Evolutionary conservation across 148 eudicot species (phyloP), one percentile per base, ranked within the genome.

Genomic region (Polygonum maritimum): DNA sequence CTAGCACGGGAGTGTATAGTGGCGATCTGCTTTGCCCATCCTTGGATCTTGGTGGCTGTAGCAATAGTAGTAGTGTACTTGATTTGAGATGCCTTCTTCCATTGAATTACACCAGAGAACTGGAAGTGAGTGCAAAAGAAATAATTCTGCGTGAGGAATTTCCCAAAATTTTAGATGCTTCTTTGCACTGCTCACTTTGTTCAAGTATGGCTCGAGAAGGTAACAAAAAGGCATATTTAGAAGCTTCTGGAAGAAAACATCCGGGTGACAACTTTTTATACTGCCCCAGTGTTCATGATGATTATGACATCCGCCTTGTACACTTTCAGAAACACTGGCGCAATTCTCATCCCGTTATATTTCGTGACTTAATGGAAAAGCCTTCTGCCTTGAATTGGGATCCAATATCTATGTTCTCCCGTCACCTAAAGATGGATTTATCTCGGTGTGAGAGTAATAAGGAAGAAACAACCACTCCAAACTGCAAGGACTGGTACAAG

Each of bases 281-380:
- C 71, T 80, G 84, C 77, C 95, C 94, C 7, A 78, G 83, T 74
- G 70, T 76, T 51, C 78, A 82, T 69, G 90, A 85, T 82, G 86
- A 88, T 77, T 80, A 75, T 63, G 84, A 81, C 60, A 81, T 78
- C 76, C 81, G 76, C 44, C 80, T 91, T 75, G 81, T 76, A 70
- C 97, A 92, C 81, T 95, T 95, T 79, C 97, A 87, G 87, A 84
- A 81, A 77, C 99, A 92, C 78, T 95, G 97, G 99, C 80, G 80
- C 49, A 87, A 80, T 69, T 96, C 91, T 78, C 97, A 95, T 67
- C 99, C 99, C 35, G 88, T 95, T 77, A 86, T 88, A 74, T 79
- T 95, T 76, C 91, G 88, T 55, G 79, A 82, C 77, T 86, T 89
- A 77, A 80, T 89, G 69, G 78, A 80, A 47, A 73, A 81, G 79